Evolutionary conservation across 2,329 filamentous ascomycete species (phyloP), one percentile per base, ranked within the genome.

Genomic region (Paramyrothecium sp.): DNA sequence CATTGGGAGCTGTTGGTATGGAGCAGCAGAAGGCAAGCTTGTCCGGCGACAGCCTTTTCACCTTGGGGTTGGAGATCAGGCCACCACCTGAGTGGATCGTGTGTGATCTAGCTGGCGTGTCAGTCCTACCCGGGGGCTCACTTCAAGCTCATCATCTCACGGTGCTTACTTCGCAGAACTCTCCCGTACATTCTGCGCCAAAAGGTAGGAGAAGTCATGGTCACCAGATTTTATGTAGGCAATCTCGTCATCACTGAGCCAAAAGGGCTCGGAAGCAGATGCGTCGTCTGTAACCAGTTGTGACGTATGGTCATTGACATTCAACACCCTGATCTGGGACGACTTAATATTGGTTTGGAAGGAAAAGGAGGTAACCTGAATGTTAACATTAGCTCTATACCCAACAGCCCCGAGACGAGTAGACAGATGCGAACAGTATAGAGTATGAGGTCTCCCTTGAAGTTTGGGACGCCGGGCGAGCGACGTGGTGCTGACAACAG

Each of bases 401-500:
- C 8, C 44, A 16, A 21, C 22, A n/a, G 17, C 30, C 22, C 54
- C n/a, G 12, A 52, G 23, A 3, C 10, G 19, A 16, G 10, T 12
- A 51, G 23, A 3, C 8, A 19, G 13, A 12, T 4, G 38, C 20
- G 19, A 65, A 87, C 83, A 47, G 85, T 86, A 68, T 88, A 92
- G 26, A 92, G 73, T 51, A 88, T 79, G 57, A 83, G 78, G 55
- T 83, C 85, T 48, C 88, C 89, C 54, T 83, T 78, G 41, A 79
- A 71, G 70, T 92, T 94, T n/a, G 90, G 90, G 1, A 85, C 72
- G 51, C 86, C 90, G 17, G 85, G 71, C 12, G 88, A 90, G 51
- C 90, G 85, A 56, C 91, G 86, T 33, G 90, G 89, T 17, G 89
- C 89, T 62, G 88, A 88, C 67, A 95, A 82, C 57, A 95, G 80